Evolutionary conservation across 805 yeast species (phyloP).

Genomic region (Candida hungchunana): DNA sequence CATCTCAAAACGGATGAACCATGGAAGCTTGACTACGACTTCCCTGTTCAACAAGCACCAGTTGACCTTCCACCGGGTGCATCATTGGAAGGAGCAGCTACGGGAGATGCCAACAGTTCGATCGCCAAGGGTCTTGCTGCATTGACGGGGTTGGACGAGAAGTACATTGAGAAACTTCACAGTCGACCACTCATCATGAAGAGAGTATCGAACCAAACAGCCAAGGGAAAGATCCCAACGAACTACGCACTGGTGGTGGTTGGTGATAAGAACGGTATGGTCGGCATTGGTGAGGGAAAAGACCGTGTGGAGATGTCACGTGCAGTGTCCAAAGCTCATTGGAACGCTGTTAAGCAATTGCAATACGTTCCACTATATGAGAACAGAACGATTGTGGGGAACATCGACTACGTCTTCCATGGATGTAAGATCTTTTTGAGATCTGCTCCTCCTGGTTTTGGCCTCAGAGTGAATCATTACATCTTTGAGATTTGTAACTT

Average conservation of each 20-base stretch:
- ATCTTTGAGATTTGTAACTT: constrained; percentile 88
- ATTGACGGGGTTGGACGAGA: constrained; percentile 62
- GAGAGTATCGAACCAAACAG: constrained; percentile 85
- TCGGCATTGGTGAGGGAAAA: constrained; percentile 94
- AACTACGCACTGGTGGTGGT: constrained; percentile 83
- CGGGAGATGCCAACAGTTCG: constrained; percentile 19
- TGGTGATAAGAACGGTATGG: constrained; percentile 90
- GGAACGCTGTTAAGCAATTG: constrained; percentile 90
- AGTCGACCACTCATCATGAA: constrained; percentile 69
- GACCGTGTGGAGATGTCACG: constrained; percentile 70
- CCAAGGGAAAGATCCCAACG: constrained; percentile 83
- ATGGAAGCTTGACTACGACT: constrained; percentile 42
- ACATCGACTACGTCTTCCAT: constrained; percentile 77
- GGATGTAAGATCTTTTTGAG: constrained; percentile 79
- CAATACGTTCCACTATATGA: constrained; percentile 81
- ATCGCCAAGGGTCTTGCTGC: constrained; percentile 52
- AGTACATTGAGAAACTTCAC: constrained; percentile 55
- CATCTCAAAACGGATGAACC: constrained; percentile 46
- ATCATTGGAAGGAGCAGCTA: constrained; percentile 23
- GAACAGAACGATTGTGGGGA: constrained; percentile 85
- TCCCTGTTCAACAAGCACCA: constrained; percentile 57
- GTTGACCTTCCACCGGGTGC: constrained; percentile 51
- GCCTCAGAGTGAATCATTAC: constrained; percentile 85
- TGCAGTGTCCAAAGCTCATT: constrained; percentile 80
- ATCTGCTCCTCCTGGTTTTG: constrained; percentile 90